Evolutionary conservation across 177 flowering plant genomes (phyloP), one percentile per base, ranked within the genome.

Genomic region (Vitis hybrid): DNA sequence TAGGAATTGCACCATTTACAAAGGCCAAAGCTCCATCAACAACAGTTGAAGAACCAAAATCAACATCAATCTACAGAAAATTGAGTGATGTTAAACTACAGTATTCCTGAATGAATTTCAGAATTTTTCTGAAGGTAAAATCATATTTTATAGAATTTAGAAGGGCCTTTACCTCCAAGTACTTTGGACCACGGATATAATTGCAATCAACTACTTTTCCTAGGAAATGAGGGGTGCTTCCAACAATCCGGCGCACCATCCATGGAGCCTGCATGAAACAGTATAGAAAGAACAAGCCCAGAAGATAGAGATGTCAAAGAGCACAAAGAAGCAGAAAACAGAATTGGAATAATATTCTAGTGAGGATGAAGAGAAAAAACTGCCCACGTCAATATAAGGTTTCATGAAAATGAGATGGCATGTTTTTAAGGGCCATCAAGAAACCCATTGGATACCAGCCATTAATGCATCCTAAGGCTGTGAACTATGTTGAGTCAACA

Each of bases 241-340:
- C 99, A 81, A 94, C 99, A 86, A 98, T 96, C 80, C 94, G 99
- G 10, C 98, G 95, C 57, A 96, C 99, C 78, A 96, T 94, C 98
- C 99, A 96, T 54, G 98, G 92, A 19, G 98, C 99, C 98, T 96
- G 84, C 76, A 81, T 19, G 58, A 77, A 66, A 65, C 33, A 68
- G 53, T 7, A 56, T 18, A 2, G 8, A 68, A 38, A 64, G 58
- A 71, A 62, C 24, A 44, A 49, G n/a, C 44, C 4, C 3, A n/a
- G 15, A 54, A 54, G 70, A 71, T n/a, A 24, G 2, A 20, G 19
- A 2, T 5, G 10, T 28, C 20, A 62, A 64, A 70, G 44, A 53
- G 20, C 8, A 62, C 38, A 63, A 73, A 19, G 19, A 19, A 57
- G 59, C 51, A 57, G 67, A 2, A 12, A 22, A 52, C 28, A 57